phyloP scores from a whole-genome alignment of 352 stramenopile genomes.

The Globisporangium orthogonon region DNA sequence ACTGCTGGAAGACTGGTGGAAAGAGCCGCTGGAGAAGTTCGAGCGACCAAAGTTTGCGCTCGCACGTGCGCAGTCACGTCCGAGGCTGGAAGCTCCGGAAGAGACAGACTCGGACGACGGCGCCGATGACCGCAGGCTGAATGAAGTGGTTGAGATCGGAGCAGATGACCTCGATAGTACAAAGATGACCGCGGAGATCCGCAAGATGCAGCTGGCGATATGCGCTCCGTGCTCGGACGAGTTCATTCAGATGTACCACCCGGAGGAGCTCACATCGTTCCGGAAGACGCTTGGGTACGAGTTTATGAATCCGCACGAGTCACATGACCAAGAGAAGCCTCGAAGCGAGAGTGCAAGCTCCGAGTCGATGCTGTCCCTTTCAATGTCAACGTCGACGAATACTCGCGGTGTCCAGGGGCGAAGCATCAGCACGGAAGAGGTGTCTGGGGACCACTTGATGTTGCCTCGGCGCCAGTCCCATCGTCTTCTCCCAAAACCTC shows the following conservation, averaged over 20 bases:
- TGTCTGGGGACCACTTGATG: constrained; percentile 26
- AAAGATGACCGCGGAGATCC: constrained; percentile 1
- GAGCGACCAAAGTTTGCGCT: constrained; percentile 34
- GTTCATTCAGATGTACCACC: constrained; percentile 83
- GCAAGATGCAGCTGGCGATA: constrained; percentile 4
- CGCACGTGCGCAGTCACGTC: constrained; percentile 8
- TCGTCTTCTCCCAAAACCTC: constrained; percentile 8
- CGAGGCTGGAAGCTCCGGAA: constrained; percentile 7
- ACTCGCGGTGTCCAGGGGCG: constrained; percentile 3
- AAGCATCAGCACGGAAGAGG: constrained; percentile 37
- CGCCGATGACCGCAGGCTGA: neutral
- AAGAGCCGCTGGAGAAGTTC: constrained; percentile 69
- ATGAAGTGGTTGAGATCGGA: constrained; percentile 2
- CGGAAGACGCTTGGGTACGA: constrained; percentile 82
- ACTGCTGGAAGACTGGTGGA: constrained; percentile 85
- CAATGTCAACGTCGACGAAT: constrained; percentile 37
- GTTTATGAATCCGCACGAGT: constrained; percentile 83
- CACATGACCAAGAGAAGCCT: constrained; percentile 42
- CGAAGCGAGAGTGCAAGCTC: constrained; percentile 35
- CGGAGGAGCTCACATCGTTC: constrained; percentile 81
- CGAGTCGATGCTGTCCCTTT: constrained; percentile 33
- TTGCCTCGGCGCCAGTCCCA: constrained; percentile 5
- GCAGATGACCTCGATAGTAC: neutral
- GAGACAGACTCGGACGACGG: constrained; percentile 13
- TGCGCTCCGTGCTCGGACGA: constrained; percentile 48